Evolutionary conservation across 495 filamentous ascomycete species (phyloP).

Genomic region (Mycothermus thermophilus): DNA sequence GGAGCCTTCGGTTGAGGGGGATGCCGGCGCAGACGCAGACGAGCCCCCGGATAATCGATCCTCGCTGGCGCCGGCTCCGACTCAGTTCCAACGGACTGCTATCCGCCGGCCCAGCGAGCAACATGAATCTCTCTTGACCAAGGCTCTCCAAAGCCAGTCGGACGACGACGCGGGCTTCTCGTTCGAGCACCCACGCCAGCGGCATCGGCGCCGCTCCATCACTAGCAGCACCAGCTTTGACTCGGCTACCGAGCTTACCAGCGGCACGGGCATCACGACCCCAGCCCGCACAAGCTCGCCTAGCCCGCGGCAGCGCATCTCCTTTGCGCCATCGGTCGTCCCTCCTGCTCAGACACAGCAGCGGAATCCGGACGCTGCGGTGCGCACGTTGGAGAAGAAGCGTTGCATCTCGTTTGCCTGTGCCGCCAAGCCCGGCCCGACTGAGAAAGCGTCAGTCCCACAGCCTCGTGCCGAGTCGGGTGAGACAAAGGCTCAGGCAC

Average conservation of each 20-base stretch:
- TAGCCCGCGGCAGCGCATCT: constrained; percentile 57
- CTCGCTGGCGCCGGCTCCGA: constrained; percentile 8
- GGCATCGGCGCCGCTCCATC: constrained; percentile 47
- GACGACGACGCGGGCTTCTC: constrained; percentile 32
- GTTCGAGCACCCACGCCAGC: constrained; percentile 4
- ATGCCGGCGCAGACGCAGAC: constrained; percentile 19
- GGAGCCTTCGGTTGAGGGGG: constrained; percentile 31
- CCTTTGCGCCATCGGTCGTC: constrained; percentile 14
- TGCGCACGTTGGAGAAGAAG: constrained; percentile 38
- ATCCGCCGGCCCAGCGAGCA: constrained; percentile 33
- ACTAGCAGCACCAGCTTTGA: constrained; percentile 63
- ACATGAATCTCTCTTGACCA: constrained; percentile 66
- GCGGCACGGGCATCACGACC: constrained; percentile 83
- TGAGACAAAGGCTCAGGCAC: constrained; percentile 16
- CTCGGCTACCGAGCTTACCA: constrained; percentile 78
- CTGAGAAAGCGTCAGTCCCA: constrained; percentile 16
- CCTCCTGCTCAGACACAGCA: constrained; percentile 5
- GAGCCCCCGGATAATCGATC: constrained; percentile 18
- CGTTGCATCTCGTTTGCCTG: constrained; percentile 92
- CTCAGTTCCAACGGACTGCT: constrained; percentile 28
- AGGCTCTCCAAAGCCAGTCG: constrained; percentile 55
- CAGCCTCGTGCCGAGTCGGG: constrained; percentile 10
- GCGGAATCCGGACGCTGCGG: constrained; percentile 15
- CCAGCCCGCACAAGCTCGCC: constrained; percentile 77
- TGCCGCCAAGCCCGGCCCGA: constrained; percentile 32